Evolutionary conservation across 352 stramenopile genomes (phyloP), one percentile per base, ranked within the genome.

Genomic region (Pythium vanterpoolii): DNA sequence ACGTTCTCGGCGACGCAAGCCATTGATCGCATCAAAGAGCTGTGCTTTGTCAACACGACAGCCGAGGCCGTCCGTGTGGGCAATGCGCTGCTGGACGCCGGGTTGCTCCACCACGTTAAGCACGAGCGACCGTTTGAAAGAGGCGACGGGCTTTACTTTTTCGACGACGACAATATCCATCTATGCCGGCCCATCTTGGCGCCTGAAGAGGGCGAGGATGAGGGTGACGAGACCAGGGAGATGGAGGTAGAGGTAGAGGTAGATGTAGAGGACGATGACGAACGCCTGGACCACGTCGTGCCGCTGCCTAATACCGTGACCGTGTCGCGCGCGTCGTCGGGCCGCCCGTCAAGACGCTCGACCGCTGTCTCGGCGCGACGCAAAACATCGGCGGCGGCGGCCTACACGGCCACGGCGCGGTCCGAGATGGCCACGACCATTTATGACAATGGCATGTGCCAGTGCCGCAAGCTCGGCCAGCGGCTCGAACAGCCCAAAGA

Each of bases 401-500:
- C 34, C 34, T 18, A 42, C 34, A 42, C 34, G 34, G 34, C 31
- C 53, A 48, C 42, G 0, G 27, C 31, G 1, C 46, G 49, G 1
- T 62, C 54, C 5, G 44, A 68, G 28, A 51, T 51, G 16, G 39
- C 50, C 5, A 40, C 56, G 38, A 46, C 70, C 10, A 44, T 81
- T 5, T 61, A 77, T 18, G 71, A 82, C 21, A 76, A 81, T 49
- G 73, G 74, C 16, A 60, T 64, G 14, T 87, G 79, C 26, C 56
- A 63, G 5, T 89, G 76, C 44, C 73, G 79, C n/a, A 78, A 83
- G 36, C 58, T 87, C 19, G 77, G 77, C 26, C 79, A 87, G 54
- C 67, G 76, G 4, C 51, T 89, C 9, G 71, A 79, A 44, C 26
- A 72, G 1, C 69, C 76, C 30, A 86, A 79, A 46, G 44, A 53